Evolutionary conservation across 768 basidiomycete genomes (phyloP).

Genomic region (Xerocomellus intermedius): DNA sequence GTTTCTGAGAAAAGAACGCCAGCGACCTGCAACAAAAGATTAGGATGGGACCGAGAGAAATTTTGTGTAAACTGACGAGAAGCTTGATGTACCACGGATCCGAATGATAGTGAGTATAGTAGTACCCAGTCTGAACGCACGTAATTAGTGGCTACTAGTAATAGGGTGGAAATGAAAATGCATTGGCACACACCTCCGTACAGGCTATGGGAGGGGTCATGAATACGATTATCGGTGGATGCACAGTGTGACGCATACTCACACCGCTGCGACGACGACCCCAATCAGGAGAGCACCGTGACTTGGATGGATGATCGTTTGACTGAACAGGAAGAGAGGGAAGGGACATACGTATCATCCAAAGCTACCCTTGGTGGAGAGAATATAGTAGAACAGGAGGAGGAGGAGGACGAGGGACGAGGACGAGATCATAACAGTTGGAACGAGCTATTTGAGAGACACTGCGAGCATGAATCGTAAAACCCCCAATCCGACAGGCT

Average conservation of each 20-base stretch:
- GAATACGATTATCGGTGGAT: neutral
- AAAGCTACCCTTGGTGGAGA: slow-evolving; percentile 15
- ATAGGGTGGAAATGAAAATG: neutral
- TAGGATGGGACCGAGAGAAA: neutral
- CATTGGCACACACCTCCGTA: slow-evolving; percentile 44
- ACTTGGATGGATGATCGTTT: slow-evolving; percentile 27
- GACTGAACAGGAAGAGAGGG: neutral
- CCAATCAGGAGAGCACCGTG: slow-evolving; percentile 53
- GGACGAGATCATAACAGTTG: neutral
- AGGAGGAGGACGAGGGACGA: neutral
- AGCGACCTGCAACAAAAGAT: slow-evolving; percentile 40
- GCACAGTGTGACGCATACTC: slow-evolving; percentile 21
- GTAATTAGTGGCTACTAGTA: slow-evolving; percentile 41
- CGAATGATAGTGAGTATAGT: slow-evolving; percentile 46
- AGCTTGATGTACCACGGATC: slow-evolving; percentile 49
- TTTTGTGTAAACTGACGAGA: slow-evolving; percentile 36
- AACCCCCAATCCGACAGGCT: no score
- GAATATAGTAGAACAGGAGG: neutral
- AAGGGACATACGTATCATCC: slow-evolving; percentile 35
- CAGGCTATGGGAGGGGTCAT: slow-evolving; percentile 34
- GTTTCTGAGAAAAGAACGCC: slow-evolving; percentile 51
- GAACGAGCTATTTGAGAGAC: neutral
- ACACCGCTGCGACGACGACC: slow-evolving; percentile 50
- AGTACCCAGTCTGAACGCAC: slow-evolving; percentile 54
- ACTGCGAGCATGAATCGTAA: no score